These are phyloP conservation scores for Beverwykella pulmonaria DNA, from an alignment of 495 filamentous ascomycete species.

Conservation along the genomic window DNA sequence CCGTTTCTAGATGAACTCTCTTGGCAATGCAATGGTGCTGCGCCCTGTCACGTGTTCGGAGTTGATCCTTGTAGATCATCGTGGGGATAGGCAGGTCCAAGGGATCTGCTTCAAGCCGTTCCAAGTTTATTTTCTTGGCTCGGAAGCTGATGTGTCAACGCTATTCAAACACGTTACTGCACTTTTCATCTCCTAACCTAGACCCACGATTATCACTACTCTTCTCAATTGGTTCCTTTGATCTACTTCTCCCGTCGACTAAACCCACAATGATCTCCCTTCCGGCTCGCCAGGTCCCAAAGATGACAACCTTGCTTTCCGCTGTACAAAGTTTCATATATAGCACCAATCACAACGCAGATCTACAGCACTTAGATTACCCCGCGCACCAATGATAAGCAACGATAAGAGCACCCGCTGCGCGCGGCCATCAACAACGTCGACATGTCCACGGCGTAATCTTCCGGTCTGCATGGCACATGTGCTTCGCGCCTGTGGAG, in stretches of 20 bases:
- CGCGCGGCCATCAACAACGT: background rate
- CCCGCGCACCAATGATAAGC: constrained; percentile 24
- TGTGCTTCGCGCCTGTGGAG: background rate
- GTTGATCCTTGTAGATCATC: background rate
- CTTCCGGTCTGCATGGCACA: constrained; percentile 3
- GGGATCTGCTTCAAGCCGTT: background rate
- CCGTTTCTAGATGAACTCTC: background rate
- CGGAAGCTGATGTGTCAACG: background rate
- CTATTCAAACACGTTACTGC: background rate
- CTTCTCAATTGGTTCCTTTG: background rate
- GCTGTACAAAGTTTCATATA: constrained; percentile 7
- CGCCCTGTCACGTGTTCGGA: constrained; percentile 3
- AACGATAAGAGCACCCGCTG: constrained; percentile 17
- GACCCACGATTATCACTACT: background rate
- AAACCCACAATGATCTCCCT: background rate
- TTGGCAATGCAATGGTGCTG: constrained; percentile 3
- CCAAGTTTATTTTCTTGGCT: background rate
- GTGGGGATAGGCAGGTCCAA: background rate
- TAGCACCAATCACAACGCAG: constrained; percentile 22
- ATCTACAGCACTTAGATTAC: constrained; percentile 12
- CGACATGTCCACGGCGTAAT: background rate
- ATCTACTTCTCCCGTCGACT: background rate
- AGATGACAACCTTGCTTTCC: constrained; percentile 3
- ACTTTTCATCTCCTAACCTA: background rate
- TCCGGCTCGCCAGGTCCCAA: background rate